Base-by-base conservation (phyloP, 1,284 basidiomycete genomes). In the Thelephora terrestris region DNA sequence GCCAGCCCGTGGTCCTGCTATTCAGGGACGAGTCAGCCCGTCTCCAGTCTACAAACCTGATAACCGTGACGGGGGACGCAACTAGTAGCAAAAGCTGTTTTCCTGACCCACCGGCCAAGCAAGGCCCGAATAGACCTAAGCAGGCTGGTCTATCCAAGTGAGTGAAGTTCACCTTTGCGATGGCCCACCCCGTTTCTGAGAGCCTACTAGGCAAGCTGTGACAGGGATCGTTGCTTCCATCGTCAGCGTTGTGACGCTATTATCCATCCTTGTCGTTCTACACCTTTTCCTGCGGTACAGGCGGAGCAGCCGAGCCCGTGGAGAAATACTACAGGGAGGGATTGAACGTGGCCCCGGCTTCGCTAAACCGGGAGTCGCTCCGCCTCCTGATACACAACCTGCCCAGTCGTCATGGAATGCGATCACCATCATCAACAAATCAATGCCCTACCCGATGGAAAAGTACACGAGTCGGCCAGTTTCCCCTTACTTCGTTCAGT, bases 1-100 rank as follows among this genome's bases (percentile, higher is more conserved):
- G 67, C 20, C 55, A 60, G 9, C 60, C 71, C 35, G 63, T 75
- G 1, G 59, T 74, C 2, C 57, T 81, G 42, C 55, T 76, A 37
- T 55, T 67, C 47, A 57, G 48, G 24, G 61, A 64, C 46, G 59
- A 61, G 10, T 52, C 50, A 16, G 64, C 61, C 2, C 55, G 60
- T 48, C 51, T 43, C 20, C 58, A 64, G 48, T 56, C 62, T 12
- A 62, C 62, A 6, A 40, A 55, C 16, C 49, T 68, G 17, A 34
- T 66, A n/a, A 53, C 58, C 1, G 58, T 70, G 5, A 50, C 49
- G 12, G 65, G 65, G 6, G 57, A 60, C 40, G 35, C 53, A 36
- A 48, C 53, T 20, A 65, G 59, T 55, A 57, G 57, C 42, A 53
- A 51, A 2, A 47, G 52, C 18, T 69, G 67, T 54, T 52, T 68